Evolutionary conservation across 257 asterid genomes (phyloP).

Genomic region (Ocimum tenuiflorum): DNA sequence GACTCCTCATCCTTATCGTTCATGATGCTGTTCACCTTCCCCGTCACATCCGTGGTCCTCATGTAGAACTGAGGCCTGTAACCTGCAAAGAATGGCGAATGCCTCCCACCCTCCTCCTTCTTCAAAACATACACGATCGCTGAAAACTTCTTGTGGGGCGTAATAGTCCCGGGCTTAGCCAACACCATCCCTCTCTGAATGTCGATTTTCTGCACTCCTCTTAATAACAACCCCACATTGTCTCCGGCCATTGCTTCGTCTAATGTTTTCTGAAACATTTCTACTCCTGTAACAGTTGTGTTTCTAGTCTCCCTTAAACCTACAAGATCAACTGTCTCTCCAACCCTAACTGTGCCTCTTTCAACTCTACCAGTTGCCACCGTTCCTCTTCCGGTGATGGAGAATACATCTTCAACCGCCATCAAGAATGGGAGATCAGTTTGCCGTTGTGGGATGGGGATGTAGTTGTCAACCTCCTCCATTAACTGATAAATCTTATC

Average conservation of each 20-base stretch:
- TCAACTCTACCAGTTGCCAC: conserved; percentile 96
- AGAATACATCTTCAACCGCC: conserved; percentile 89
- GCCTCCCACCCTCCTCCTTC: conserved; percentile 99
- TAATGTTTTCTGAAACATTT: conserved; percentile 86
- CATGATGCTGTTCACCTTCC: conserved; percentile 48
- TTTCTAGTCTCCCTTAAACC: conserved; percentile 67
- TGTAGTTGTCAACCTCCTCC: conserved; percentile 81
- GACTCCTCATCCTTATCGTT: conserved; percentile 73
- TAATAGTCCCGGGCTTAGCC: conserved; percentile 76
- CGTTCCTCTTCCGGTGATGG: conserved; percentile 92
- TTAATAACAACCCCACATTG: conserved; percentile 82
- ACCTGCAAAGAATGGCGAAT: conserved; percentile 83
- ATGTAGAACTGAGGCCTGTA: conserved; percentile 96
- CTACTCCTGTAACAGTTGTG: conserved; percentile 87
- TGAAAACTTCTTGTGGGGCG: conserved; percentile 65
- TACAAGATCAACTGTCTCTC: conserved; percentile 73
- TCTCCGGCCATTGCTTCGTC: conserved; percentile 97
- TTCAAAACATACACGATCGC: conserved; percentile 96
- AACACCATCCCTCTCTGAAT: conserved; percentile 95
- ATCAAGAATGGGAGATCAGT: conserved; percentile 72
- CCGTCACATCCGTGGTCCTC: conserved; percentile 95
- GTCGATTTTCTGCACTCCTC: conserved; percentile 79
- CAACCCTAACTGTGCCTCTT: conserved; percentile 65
- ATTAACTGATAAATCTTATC: conserved; percentile 70
- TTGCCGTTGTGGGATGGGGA: conserved; percentile 84